Conservation (phyloP, 2,329 filamentous ascomycete species). For the Calonectria multiphialidica region DNA sequence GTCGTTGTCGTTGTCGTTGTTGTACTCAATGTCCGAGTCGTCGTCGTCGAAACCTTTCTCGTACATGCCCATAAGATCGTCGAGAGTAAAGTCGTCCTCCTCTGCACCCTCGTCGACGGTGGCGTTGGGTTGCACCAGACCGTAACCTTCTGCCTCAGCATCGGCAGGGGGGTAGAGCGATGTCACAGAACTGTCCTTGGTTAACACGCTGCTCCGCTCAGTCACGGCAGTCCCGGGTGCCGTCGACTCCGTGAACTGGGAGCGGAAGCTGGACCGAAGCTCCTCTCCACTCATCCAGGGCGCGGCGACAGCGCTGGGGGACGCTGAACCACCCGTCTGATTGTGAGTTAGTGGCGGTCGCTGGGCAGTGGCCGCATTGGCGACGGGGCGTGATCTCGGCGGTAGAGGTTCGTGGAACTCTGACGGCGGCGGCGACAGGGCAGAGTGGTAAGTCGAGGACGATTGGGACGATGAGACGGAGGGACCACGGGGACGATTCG, state of each 20-base stretch:
- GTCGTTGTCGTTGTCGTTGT: conserved; percentile 14
- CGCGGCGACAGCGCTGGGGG: conserved; percentile 51
- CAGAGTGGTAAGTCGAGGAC: conserved; percentile 53
- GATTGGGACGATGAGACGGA: conserved; percentile 63
- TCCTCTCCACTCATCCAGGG: conserved; percentile 66
- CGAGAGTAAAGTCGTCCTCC: conserved; percentile 69
- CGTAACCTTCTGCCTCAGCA: conserved; percentile 50
- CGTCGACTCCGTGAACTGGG: conserved; percentile 66
- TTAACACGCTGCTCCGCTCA: conserved; percentile 84
- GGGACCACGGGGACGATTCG: conserved; percentile 54
- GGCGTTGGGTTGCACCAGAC: conserved; percentile 35
- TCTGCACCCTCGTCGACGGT: conserved; percentile 42
- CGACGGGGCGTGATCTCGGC: conserved; percentile 45
- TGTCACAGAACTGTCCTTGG: conserved; percentile 81
- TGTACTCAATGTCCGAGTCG: conserved; percentile 49
- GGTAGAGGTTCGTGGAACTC: conserved; percentile 54
- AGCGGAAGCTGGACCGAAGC: conserved; percentile 67
- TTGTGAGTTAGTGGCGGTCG: conserved; percentile 44
- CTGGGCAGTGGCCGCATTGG: conserved; percentile 42
- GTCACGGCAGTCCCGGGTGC: conserved; percentile 75
- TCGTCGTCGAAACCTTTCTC: conserved; percentile 69
- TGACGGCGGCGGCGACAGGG: conserved; percentile 55
- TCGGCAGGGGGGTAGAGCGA: conserved; percentile 60
- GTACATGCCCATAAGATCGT: conserved; percentile 79
- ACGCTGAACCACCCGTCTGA: conserved; percentile 52